Evolutionary conservation across 1,284 basidiomycete species (phyloP), one percentile per base, ranked within the genome.

Genomic region (Erythrobasidium hasegawianum): DNA sequence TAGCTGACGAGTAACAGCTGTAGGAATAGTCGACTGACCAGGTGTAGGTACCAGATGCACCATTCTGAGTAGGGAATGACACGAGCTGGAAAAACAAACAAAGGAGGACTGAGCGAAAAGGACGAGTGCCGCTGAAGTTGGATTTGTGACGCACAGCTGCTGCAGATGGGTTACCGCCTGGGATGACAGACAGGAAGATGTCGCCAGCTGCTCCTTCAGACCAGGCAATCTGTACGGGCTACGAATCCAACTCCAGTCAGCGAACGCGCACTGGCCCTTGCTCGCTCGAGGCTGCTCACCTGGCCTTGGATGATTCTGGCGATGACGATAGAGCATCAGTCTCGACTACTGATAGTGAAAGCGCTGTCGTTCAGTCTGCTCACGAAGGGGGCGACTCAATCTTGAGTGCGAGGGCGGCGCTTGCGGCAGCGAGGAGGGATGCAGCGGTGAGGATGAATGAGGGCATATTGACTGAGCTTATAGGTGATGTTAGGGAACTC

Each of bases 301-400:
- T 54, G 59, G 59, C 59, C 43, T 39, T 62, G 29, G 18, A 62
- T 55, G 33, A 39, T 52, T 22, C 49, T 39, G 22, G 50, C 59
- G n/a, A 18, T 20, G 22, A 24, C 45, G 8, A 18, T 14, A 47
- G 22, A 24, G n/a, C 45, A 47, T 18, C 45, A 47, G 16, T 18
- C 4, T 8, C 7, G 4, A 20, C 50, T 20, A 20, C 11, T 47
- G 16, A 47, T 5, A n/a, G 43, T 24, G 43, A 10, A n/a, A 41
- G 40, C 40, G 40, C 10, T 10, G 40, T 10, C 40, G 40, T 41
- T 11, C 40, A 41, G 40, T 41, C 40, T 41, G 40, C 43, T 47
- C 43, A 47, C 43, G 43, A 47, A 5, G 43, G n/a, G 43, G 43
- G 43, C 43, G 43, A 47, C n/a, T 47, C 22, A 24, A 47, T 47